Percentiles rank a stretch among this genome's conserved stretches.
phyloP scores from a whole-genome alignment of 768 basidiomycete species.

The Boletus subparvulus region DNA sequence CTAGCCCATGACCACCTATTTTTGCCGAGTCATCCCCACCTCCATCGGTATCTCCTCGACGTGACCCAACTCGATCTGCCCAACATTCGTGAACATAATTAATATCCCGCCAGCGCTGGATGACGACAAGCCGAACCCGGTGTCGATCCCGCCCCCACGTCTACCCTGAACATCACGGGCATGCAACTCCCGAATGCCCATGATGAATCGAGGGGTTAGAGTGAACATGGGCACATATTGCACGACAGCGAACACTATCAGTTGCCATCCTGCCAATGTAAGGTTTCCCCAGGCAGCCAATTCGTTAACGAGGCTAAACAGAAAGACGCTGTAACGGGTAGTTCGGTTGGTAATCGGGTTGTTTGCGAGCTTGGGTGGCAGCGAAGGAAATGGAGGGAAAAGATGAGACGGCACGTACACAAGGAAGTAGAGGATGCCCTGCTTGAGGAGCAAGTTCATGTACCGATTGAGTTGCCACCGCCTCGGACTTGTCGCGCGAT shows the following conservation, averaged over 20 bases:
- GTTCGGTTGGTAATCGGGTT: no score
- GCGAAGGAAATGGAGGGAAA: not conserved
- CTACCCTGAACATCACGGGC: not conserved
- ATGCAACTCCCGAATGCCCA: not conserved
- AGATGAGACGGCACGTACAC: not conserved
- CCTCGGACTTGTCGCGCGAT: not conserved
- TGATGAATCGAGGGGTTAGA: not conserved
- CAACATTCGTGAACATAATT: no score
- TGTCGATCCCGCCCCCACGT: not conserved
- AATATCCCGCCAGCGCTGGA: no score
- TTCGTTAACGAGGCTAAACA: not conserved
- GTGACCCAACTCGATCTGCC: no score
- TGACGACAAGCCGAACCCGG: not conserved
- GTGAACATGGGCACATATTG: not conserved
- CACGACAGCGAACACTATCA: not conserved
- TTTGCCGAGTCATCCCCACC: no score
- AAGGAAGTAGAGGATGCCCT: not conserved
- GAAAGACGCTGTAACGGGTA: not conserved
- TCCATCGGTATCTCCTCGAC: no score
- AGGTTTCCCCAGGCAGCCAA: not conserved
- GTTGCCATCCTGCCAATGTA: not conserved
- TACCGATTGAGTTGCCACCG: not conserved
- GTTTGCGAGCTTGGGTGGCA: not conserved
- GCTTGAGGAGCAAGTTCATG: not conserved
- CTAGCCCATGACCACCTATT: no score